Evolutionary conservation across 208 protist species (phyloP).

Genomic region (Herpetomonas tarakana): DNA sequence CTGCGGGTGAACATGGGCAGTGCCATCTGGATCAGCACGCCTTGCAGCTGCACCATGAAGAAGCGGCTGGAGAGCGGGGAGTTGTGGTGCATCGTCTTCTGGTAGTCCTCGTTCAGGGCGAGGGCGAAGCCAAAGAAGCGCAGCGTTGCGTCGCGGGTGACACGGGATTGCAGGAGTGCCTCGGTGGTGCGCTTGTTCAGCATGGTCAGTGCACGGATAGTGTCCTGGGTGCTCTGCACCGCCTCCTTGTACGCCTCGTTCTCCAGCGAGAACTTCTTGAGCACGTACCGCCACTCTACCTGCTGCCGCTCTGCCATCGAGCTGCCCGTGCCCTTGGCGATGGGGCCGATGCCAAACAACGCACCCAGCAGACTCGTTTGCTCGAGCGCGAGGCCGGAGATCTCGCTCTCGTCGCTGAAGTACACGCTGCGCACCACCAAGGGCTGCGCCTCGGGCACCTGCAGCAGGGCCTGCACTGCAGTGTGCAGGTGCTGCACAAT

Average conservation of each 20-base stretch:
- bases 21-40: constrained; percentile 63
- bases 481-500: constrained; percentile 40
- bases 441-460: constrained; percentile 28
- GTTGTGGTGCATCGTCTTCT: constrained; percentile 77
- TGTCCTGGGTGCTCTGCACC: constrained; percentile 52
- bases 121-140: constrained; percentile 62
- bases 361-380: constrained; percentile 69
- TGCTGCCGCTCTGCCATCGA: not conserved
- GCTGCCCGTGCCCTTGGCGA: constrained; percentile 5
- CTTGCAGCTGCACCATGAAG: constrained; percentile 80
- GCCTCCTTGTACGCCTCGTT: constrained; percentile 33
- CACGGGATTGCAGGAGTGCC: constrained; percentile 47
- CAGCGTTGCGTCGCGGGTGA: constrained; percentile 62
- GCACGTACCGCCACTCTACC: constrained; percentile 26
- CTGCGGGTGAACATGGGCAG: constrained; percentile 55
- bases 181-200: constrained; percentile 58
- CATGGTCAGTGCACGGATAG: constrained; percentile 33
- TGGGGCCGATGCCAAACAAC: constrained; percentile 58
- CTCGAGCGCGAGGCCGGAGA: constrained; percentile 60
- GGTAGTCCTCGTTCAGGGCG: constrained; percentile 72
- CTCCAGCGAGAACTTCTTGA: constrained; percentile 46
- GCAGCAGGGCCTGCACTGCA: constrained; percentile 45
- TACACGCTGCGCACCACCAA: constrained; percentile 50
- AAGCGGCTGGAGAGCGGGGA: constrained; percentile 68
- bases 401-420: constrained; percentile 46